Evolutionary conservation across 352 stramenopile species (phyloP), one percentile per base, ranked within the genome.

Genomic region (Aphanomyces invadans): DNA sequence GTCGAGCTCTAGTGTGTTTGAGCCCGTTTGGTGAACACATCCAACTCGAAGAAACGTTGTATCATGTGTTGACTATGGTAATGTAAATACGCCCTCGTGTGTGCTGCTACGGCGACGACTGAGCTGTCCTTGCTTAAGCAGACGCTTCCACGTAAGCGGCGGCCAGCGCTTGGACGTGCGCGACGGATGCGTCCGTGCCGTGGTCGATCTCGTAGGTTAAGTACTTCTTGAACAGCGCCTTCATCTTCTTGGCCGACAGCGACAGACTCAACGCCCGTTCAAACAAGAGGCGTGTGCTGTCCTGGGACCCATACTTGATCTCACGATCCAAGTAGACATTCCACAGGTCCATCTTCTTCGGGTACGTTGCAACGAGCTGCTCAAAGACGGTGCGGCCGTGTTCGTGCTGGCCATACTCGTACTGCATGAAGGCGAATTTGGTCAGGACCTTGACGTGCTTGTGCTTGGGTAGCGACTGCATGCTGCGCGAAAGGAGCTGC

Each of bases 251-350:
- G 66, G 96, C 85, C 7, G 82, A 96, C 49, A 98, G 97, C 32
- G 98, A 95, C 79, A 97, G 94, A 21, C 86, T 85, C 19, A 97
- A 64, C n/a, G 97, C 75, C 12, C 87, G 90, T 65, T 96, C 83
- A 53, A 98, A 97, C 51, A 98, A 78, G 25, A 78, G 73, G 36
- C 95, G 83, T 53, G 95, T 93, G n/a, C 87, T 74, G 1, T 76
- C 78, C 1, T 86, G 73, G 36, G 92, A 86, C 49, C 92, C 82
- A 49, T 87, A 93, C 78, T 98, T 98, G 64, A 98, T 86, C 80
- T 99, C 95, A 77, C 98, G 98, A 75, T 99, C 95, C 71, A 98
- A 70, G 75, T 98, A 98, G 23, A 99, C 92, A 76, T 97, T 98
- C 76, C 96, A 93, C 26, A 99, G 71, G 74, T 99, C 95, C 67